Evolutionary conservation across 1,284 basidiomycete genomes (phyloP).

Genomic region (Stygiomarasmius scandens): DNA sequence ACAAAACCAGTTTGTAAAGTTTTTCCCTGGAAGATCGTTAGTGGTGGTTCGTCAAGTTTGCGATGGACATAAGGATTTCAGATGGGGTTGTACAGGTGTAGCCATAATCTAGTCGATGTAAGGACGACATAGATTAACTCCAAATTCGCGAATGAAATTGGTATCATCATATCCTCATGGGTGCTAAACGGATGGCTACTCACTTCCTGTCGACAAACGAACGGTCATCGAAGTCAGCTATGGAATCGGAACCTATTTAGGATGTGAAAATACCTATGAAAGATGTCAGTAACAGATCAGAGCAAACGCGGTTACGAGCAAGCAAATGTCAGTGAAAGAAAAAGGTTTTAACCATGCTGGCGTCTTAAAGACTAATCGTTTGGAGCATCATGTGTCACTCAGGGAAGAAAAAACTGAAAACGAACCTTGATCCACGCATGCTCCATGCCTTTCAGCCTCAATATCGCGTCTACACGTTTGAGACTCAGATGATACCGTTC

Average conservation of each 20-base stretch:
- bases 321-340: conserved; percentile 39
- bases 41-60: conserved; percentile 10
- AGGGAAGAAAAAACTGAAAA: conserved; percentile 20
- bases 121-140: conserved; percentile 57
- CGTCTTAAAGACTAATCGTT: conserved; percentile 91
- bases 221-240: conserved; percentile 12
- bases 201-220: conserved; percentile 48
- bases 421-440: conserved; percentile 69
- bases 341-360: conserved; percentile 59
- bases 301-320: conserved; percentile 22
- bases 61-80: conserved; percentile 36
- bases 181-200: conserved; percentile 32
- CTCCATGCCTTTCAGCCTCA: conserved; percentile 80
- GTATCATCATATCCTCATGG: conserved; percentile 46
- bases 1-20: conserved; percentile 69
- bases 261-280: conserved; percentile 11
- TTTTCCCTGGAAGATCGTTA: conserved; percentile 44
- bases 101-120: conserved; percentile 61
- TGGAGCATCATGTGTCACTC: conserved; percentile 58
- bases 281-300: conserved; percentile 16
- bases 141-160: conserved; percentile 66
- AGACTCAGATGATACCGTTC: conserved; percentile 64
- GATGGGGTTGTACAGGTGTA: conserved; percentile 70
- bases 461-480: conserved; percentile 77
- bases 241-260: conserved; percentile 14